Evolutionary conservation across 768 basidiomycete species (phyloP), one percentile per base, ranked within the genome.

Genomic region (Mycena belliarum): DNA sequence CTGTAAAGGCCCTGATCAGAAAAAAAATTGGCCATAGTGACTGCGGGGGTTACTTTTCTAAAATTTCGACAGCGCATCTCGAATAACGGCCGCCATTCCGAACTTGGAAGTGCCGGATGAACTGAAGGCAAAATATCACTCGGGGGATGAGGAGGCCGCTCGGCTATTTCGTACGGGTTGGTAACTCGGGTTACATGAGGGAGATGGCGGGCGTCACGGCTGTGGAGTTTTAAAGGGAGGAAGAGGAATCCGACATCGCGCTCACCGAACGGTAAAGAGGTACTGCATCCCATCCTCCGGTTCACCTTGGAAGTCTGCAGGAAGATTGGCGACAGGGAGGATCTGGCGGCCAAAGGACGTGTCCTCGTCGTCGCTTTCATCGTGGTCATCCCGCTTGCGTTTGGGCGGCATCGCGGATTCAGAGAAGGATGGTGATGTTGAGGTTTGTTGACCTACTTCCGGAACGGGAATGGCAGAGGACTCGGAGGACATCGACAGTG

Each of bases 271-370:
- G 49, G 83, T 83, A 71, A 93, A 92, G 41, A 93, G 77, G 69
- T 93, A 93, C 65, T 93, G 80, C 79, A 88, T 63, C 3, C 91
- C 91, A 71, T 93, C 87, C 65, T 72, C 69, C 0, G 91, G 90
- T 47, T 79, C 80, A 24, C 76, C 82, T 61, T 83, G 73, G 67
- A 88, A 93, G 66, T 87, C 78, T 20, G 73, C 68, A n/a, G 90
- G 88, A 48, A 93, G 79, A 65, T 85, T 80, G 20, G 91, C 91
- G n/a, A 93, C 88, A 18, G 91, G 91, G 4, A 93, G 77, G 24
- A 82, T 88, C 71, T 91, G 90, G 61, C 74, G 83, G 41, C 89
- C 89, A 49, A 83, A 79, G 9, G 78, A 69, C 16, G 81, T 76
- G 49, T 87, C 84, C 0, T 89, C 88, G 9, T 83, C 82, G 43